Evolutionary conservation across 108 stramenopile species (phyloP), one percentile per base, ranked within the genome.

Genomic region (Skeletonema marinoi): DNA sequence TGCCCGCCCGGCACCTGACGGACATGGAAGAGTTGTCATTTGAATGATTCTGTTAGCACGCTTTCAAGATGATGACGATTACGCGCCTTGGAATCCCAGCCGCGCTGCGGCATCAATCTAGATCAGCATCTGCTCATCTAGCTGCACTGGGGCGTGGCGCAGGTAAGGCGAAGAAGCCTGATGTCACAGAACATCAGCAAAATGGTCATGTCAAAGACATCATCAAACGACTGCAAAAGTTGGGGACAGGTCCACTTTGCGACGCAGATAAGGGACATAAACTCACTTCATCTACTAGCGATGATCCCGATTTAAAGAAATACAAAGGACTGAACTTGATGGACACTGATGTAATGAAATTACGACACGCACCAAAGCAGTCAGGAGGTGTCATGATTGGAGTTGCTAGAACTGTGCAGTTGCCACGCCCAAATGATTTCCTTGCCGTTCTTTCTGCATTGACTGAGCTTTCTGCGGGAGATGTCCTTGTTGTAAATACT

Each of bases 401-500:
- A 10, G 29, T 74, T 25, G 82, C 70, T 32, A 46, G 86, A 36
- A 84, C 86, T 31, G 68, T 84, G 60, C 79, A 80, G 32, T 67
- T 80, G 30, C 17, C 80, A n/a, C 64, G 50, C 50, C 77, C 81
- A 31, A 80, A 87, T 39, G 87, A 87, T 69, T 87, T 87, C 68
- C 73, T 87, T 31, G 73, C 84, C 6, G 84, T 88, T 32, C 56
- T 88, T 51, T 42, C 64, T 39, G 87, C 71, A 30, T 60, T 88
- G 38, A 67, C 74, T 30, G 41, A 78, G 54, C 50, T 68, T 25
- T 13, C 44, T 32, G 12, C 56, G 32, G 78, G 74, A 56, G 84
- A 85, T 51, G 87, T 85, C 0, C 65, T 88, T 50, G 75, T 85
- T 19, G 85, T 88, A 6, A 74, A 85, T 41, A 81, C 85, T 30